Evolutionary conservation across 805 yeast genomes (phyloP).

Genomic region (Metschnikowia kofuensis): DNA sequence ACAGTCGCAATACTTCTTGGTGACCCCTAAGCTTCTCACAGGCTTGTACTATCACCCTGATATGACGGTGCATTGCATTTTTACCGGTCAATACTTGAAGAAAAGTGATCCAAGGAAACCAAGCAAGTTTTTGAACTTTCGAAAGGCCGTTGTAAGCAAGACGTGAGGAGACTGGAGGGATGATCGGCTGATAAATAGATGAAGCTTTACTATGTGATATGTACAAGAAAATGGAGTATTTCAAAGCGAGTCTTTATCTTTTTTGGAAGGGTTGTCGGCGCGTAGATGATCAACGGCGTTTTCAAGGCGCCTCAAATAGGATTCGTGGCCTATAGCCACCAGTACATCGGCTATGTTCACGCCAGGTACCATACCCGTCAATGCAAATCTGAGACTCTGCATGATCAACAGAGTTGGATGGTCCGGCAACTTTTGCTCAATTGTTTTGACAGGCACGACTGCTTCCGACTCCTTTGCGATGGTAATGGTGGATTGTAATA

Average conservation of each 20-base stretch:
- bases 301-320: constrained; percentile 10
- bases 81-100: constrained; percentile 33
- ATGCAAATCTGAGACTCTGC: constrained; percentile 48
- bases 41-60: constrained; percentile 71
- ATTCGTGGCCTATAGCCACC: constrained; percentile 47
- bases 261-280: background rate
- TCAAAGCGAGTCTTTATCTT: background rate
- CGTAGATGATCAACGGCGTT: constrained; percentile 10
- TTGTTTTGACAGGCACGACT: constrained; percentile 1
- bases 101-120: constrained; percentile 3
- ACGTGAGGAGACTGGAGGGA: no score
- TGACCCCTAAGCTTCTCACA: constrained; percentile 87
- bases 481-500: constrained; percentile 17
- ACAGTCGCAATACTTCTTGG: constrained; percentile 80
- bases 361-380: constrained; percentile 72
- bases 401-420: constrained; percentile 6
- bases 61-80: constrained; percentile 84
- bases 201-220: background rate
- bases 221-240: background rate
- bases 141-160: constrained; percentile 1
- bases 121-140: constrained; percentile 31
- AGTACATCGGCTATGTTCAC: constrained; percentile 58
- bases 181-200: no score
- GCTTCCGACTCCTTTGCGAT: constrained; percentile 7
- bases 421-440: constrained; percentile 2